Base-by-base conservation (phyloP, 2,329 filamentous ascomycete species). In the Zymoseptoria brevis region DNA sequence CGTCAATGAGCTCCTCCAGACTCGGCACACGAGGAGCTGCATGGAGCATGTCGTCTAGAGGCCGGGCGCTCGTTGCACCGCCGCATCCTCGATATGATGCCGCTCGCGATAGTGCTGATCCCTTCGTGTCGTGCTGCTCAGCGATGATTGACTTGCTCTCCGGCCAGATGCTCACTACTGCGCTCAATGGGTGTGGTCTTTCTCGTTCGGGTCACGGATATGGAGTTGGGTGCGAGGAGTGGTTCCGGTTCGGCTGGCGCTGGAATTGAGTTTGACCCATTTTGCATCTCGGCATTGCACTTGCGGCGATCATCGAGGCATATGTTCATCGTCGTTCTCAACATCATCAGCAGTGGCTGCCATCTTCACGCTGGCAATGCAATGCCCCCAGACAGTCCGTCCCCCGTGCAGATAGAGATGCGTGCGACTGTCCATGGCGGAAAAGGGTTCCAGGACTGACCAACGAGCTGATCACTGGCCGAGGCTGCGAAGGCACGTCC, bases 1-100 rank as follows among this genome's bases (percentile, higher is more conserved):
- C 30, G 24, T 57, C 35, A 21, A 58, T 56, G 16, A 58, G 51
- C 35, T 58, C 56, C 16, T 61, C 56, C 49, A 61, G n/a, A 19
- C 35, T 48, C 56, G 59, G 53, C 53, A 35, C 56, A 13, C 51
- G 51, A 19, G n/a, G 19, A n/a, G 51, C n/a, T 2, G 51, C 22
- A 24, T 19, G 21, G 13, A 29, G 22, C 51, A 53, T 53, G 13
- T 53, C 24, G 13, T 45, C 3, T 45, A 7, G 16, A 11, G 35
- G 35, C 35, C n/a, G 35, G 35, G 13, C 13, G 35, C 13, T 45
- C 35, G 35, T 16, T 45, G 35, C 35, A 45, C 13, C 35, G 35
- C 35, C 35, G 35, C 35, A 45, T 45, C 35, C 35, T 45, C 11
- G 35, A 6, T n/a, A 4, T 11, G 35, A 1, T 16, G 35, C 35